Evolutionary conservation across 2,329 filamentous ascomycete species (phyloP).

Genomic region (Diaporthe velutina): DNA sequence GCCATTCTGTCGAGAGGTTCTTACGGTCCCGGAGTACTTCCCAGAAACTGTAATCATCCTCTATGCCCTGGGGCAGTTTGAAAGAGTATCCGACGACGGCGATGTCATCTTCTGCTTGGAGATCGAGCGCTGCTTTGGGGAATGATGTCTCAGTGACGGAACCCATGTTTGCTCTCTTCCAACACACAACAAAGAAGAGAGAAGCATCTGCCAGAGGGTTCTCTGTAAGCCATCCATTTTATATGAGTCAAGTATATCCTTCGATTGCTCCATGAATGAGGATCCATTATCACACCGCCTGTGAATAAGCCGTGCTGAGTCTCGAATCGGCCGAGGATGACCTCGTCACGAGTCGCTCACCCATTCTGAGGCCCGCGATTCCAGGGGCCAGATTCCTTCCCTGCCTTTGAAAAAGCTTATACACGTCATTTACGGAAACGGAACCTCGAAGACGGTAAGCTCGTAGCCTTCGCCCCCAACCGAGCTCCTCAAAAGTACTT

Average conservation of each 20-base stretch:
- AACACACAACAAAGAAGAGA: background rate
- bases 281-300: slow-evolving; percentile 19
- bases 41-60: slow-evolving; percentile 51
- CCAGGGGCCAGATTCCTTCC: slow-evolving; percentile 1
- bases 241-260: slow-evolving; percentile 42
- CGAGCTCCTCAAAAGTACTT: background rate
- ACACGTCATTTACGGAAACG: slow-evolving; percentile 5
- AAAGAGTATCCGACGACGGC: slow-evolving; percentile 55
- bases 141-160: background rate
- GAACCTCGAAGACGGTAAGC: background rate
- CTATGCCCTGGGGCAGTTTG: slow-evolving; percentile 52
- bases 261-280: background rate
- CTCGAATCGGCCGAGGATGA: background rate
- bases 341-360: slow-evolving; percentile 9
- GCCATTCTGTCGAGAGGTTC: slow-evolving; percentile 51
- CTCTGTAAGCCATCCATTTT: background rate
- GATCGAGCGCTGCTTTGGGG: background rate
- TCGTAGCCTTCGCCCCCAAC: background rate
- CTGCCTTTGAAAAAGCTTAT: background rate
- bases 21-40: slow-evolving; percentile 47
- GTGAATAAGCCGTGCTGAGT: slow-evolving; percentile 13
- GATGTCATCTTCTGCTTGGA: slow-evolving; percentile 7
- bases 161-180: slow-evolving; percentile 1
- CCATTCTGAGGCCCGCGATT: background rate
- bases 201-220: background rate